phyloP scores from a whole-genome alignment of 768 basidiomycete species.

The Pleurotus salmoneostramineus region DNA sequence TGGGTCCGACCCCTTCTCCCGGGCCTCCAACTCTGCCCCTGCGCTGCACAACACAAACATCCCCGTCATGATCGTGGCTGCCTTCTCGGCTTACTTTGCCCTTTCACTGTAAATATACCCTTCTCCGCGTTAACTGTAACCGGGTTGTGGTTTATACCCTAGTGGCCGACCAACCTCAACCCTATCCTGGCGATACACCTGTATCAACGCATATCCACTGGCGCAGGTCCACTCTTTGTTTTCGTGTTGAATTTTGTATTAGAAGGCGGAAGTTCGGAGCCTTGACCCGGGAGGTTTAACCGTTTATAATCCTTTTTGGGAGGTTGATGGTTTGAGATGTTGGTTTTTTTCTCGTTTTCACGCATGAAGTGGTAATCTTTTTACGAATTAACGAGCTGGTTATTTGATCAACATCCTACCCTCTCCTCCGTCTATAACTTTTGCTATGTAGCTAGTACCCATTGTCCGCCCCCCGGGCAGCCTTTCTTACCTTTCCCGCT shows the following conservation, averaged over 20 bases:
- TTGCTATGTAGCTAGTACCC: slow-evolving; percentile 1
- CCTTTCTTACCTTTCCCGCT: background rate
- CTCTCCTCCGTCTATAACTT: background rate
- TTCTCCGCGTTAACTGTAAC: background rate
- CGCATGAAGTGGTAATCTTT: background rate
- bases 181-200: slow-evolving; percentile 8
- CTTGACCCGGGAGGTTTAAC: background rate
- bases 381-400: slow-evolving; percentile 6
- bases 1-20: slow-evolving; percentile 30
- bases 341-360: slow-evolving; percentile 6
- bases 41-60: slow-evolving; percentile 33
- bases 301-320: background rate
- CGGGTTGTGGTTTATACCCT: slow-evolving; percentile 4
- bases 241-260: slow-evolving; percentile 4
- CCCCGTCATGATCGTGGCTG: slow-evolving; percentile 37
- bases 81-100: slow-evolving; percentile 33
- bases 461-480: background rate
- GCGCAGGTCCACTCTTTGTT: slow-evolving; percentile 5
- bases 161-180: slow-evolving; percentile 2
- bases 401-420: slow-evolving; percentile 5
- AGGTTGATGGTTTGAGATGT: background rate
- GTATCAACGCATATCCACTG: background rate
- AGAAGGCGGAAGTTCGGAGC: background rate
- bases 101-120: slow-evolving; percentile 23
- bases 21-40: slow-evolving; percentile 21